These are phyloP conservation scores for Mantamonas sphyraenae DNA, from an alignment of 78 protist genomes.

Conservation along the genomic window DNA sequence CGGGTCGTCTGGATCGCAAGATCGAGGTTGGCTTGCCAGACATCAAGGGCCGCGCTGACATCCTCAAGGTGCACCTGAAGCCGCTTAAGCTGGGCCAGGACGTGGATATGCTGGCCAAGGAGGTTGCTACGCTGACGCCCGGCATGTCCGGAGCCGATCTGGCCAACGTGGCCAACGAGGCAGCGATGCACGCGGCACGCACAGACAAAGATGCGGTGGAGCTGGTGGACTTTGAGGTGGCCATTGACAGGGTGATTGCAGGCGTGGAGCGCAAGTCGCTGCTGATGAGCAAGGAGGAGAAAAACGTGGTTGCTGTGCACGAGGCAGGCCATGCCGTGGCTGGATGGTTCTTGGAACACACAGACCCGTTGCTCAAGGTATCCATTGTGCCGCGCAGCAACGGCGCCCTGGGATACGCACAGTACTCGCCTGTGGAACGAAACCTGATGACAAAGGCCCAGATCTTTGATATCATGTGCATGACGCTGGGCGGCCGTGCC, in stretches of 20 bases:
- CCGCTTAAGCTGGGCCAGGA: conserved; percentile 97
- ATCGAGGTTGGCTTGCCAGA: conserved; percentile 88
- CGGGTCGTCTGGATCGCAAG: conserved; percentile 94
- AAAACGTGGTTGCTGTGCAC: conserved; percentile 89
- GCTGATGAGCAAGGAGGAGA: conserved; percentile 60
- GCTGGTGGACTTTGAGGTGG: conserved; percentile 75
- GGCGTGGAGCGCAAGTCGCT: conserved; percentile 37
- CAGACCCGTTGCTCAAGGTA: conserved; percentile 88
- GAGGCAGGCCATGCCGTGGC: conserved; percentile 98
- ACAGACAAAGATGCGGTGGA: conserved; percentile 25
- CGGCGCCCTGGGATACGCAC: conserved; percentile 92
- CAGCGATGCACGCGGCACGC: conserved; percentile 84
- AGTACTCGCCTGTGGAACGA: conserved; percentile 86
- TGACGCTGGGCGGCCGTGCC: conserved; percentile 87
- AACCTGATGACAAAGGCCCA: conserved; percentile 65
- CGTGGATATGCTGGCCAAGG: no score
- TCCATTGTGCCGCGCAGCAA: conserved; percentile 93
- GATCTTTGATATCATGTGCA: conserved; percentile 72
- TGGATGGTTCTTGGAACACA: conserved; percentile 94
- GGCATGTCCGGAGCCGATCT: conserved; percentile 99
- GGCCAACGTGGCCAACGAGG: conserved; percentile 89
- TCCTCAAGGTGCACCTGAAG: conserved; percentile 87
- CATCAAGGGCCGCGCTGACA: conserved; percentile 73
- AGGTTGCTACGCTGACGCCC: no score
- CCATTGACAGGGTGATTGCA: conserved; percentile 88